A percentile compares a stretch with the other conserved stretches of the same genome.
These are phyloP conservation scores for Cryptococcus sp. DNA, from an alignment of 1,284 basidiomycete genomes.

Conservation along the genomic window DNA sequence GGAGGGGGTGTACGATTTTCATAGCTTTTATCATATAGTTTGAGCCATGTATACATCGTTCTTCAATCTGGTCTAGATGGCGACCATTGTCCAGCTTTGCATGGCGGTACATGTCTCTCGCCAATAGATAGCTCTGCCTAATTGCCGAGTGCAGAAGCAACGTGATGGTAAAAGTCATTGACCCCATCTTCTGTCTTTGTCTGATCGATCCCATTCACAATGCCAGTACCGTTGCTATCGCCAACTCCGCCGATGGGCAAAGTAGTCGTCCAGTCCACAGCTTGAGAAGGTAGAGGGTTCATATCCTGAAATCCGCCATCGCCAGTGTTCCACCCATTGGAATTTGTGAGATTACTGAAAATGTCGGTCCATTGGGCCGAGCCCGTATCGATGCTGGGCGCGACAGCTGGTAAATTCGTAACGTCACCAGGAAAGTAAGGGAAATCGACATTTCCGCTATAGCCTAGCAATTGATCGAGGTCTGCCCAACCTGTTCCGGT, in stretches of 20 bases:
- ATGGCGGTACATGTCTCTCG: no score
- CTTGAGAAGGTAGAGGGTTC: not conserved
- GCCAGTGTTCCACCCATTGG: not conserved
- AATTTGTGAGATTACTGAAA: not conserved
- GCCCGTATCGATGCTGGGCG: not conserved
- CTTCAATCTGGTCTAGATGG: no score
- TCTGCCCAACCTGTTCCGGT: not conserved
- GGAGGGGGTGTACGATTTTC: no score
- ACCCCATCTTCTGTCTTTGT: not conserved
- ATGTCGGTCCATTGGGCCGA: slow-evolving; percentile 1
- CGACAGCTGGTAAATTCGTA: not conserved
- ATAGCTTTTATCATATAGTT: no score
- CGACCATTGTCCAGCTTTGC: no score
- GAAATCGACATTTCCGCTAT: slow-evolving; percentile 1
- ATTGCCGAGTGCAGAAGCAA: slow-evolving; percentile 7
- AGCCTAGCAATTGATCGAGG: slow-evolving; percentile 4
- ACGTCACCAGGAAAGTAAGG: not conserved
- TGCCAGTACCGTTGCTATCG: no score
- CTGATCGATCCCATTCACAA: not conserved
- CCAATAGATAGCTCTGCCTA: no score
- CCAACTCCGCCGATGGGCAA: no score
- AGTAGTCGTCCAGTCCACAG: not conserved
- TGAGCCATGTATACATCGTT: no score
- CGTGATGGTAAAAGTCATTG: slow-evolving; percentile 6
- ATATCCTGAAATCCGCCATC: not conserved